phyloP scores from a whole-genome alignment of 1,284 basidiomycete species.

The Heliocybe sulcata region DNA sequence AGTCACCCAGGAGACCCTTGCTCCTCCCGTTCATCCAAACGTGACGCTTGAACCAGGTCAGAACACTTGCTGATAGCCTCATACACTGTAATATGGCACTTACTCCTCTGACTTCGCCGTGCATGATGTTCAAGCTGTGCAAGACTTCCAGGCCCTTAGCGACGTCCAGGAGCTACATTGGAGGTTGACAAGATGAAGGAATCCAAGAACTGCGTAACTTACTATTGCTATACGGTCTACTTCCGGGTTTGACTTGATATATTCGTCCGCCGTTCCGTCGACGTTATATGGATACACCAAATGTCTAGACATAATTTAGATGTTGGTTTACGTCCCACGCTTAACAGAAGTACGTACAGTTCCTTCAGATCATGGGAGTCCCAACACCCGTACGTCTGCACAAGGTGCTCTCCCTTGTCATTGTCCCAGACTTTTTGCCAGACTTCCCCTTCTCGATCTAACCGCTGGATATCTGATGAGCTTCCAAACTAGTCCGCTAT shows the following conservation, averaged over 20 bases:
- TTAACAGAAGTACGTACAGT: background rate
- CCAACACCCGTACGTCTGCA: background rate
- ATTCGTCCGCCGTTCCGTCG: background rate
- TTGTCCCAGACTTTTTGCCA: background rate
- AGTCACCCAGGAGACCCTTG: background rate
- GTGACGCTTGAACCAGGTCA: no score
- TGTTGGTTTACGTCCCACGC: background rate
- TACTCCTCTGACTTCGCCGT: conserved; percentile 3
- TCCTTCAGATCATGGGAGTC: background rate
- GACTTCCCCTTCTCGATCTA: background rate
- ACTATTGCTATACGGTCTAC: background rate
- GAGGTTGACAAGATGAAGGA: background rate
- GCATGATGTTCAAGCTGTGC: background rate
- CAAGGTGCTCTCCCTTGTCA: background rate
- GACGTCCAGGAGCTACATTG: background rate
- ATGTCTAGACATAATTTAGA: background rate
- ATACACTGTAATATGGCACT: background rate
- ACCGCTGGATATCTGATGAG: background rate
- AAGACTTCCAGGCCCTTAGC: conserved; percentile 1
- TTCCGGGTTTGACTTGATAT: background rate
- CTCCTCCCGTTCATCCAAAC: background rate
- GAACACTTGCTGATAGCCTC: background rate
- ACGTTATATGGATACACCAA: background rate
- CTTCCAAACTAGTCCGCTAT: no score
- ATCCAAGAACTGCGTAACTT: background rate